phyloP scores from a whole-genome alignment of 2,329 filamentous ascomycete genomes.

The Salinomyces thailandicus region DNA sequence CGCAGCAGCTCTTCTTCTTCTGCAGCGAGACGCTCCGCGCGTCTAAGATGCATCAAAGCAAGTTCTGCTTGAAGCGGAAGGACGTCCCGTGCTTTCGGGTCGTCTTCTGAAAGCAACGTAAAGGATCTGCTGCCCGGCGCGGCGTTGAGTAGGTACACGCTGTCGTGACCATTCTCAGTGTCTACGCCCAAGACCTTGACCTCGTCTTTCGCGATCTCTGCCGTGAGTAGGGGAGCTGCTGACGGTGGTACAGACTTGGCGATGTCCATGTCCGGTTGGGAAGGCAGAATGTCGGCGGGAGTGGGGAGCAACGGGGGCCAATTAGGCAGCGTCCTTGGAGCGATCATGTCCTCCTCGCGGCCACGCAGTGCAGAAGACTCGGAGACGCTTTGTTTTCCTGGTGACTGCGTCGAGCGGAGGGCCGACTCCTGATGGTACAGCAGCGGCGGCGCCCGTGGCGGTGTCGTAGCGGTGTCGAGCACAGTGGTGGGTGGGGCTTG shows the following conservation, averaged over 20 bases:
- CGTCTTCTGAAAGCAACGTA: not conserved
- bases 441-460: constrained; percentile 3
- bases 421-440: constrained; percentile 7
- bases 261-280: not conserved
- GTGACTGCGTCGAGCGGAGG: constrained; percentile 3
- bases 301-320: not conserved
- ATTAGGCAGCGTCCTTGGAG: not conserved
- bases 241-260: not conserved
- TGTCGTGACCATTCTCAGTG: constrained; percentile 4
- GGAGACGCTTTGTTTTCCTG: too few relatives aligned
- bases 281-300: not conserved
- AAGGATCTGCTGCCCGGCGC: constrained; percentile 1
- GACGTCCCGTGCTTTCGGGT: not conserved
- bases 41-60: constrained; percentile 1
- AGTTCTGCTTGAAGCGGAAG: constrained; percentile 1
- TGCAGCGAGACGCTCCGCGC: not conserved
- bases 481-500: not conserved
- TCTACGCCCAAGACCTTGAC: constrained; percentile 2
- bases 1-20: not conserved
- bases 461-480: constrained; percentile 4
- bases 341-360: not conserved
- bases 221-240: not conserved
- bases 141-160: constrained; percentile 6
- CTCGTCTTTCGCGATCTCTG: not conserved
- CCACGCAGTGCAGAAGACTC: too few relatives aligned